Conservation (phyloP, 371 early-diverging fungal genomes). For the Apophysomyces ossiformis region DNA sequence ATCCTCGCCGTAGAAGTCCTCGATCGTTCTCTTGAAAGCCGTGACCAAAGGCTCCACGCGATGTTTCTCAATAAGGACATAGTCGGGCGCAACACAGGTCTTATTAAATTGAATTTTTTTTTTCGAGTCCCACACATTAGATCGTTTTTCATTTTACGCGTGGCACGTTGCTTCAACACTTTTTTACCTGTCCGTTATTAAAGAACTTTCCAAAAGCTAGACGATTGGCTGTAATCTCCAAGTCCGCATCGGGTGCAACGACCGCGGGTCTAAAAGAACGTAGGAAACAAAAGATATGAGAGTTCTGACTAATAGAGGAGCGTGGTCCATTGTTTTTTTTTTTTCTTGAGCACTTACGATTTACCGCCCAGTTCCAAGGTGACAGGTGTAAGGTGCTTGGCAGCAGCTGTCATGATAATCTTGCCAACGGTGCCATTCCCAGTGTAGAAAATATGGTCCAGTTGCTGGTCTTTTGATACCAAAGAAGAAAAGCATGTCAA, state of each 20-base stretch:
- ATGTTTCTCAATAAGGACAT: slow-evolving; percentile 68
- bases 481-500: neutral
- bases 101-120: neutral
- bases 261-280: slow-evolving; percentile 63
- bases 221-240: slow-evolving; percentile 71
- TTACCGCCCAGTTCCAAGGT: slow-evolving; percentile 93
- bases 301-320: too few relatives aligned
- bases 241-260: slow-evolving; percentile 70
- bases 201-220: slow-evolving; percentile 80
- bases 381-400: slow-evolving; percentile 77
- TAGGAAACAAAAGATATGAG: neutral
- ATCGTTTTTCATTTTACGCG: neutral
- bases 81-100: slow-evolving; percentile 91
- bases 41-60: slow-evolving; percentile 58
- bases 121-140: too few relatives aligned
- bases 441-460: slow-evolving; percentile 93
- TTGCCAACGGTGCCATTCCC: slow-evolving; percentile 84
- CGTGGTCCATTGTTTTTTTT: too few relatives aligned
- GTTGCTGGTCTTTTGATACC: slow-evolving; percentile 51
- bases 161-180: neutral
- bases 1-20: slow-evolving; percentile 57
- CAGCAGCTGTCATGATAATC: slow-evolving; percentile 80
- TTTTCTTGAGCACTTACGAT: slow-evolving; percentile 30
- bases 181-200: slow-evolving; percentile 82
- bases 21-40: slow-evolving; percentile 45